Conservation (phyloP, 2,329 filamentous ascomycete species). For the Verticillium nonalfalfae region DNA sequence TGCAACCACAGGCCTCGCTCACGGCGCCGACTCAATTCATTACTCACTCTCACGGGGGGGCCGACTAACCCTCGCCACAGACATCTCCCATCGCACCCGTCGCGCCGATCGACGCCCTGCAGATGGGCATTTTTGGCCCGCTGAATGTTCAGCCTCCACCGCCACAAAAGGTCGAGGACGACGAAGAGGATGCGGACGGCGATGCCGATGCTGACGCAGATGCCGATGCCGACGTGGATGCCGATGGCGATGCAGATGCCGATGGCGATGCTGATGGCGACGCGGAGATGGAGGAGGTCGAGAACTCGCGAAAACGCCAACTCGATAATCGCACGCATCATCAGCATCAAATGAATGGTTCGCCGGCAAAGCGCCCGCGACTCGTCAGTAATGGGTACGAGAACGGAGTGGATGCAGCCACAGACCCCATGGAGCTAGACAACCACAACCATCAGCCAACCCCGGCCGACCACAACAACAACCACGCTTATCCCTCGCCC, state of each 20-base stretch:
- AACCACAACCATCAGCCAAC: slow-evolving; percentile 26
- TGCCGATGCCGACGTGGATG: slow-evolving; percentile 27
- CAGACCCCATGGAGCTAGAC: slow-evolving; percentile 55
- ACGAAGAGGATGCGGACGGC: slow-evolving; percentile 27
- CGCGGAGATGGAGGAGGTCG: slow-evolving; percentile 25
- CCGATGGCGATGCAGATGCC: slow-evolving; percentile 15
- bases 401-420: slow-evolving; percentile 40
- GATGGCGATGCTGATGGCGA: neutral
- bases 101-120: slow-evolving; percentile 38
- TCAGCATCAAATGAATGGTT: slow-evolving; percentile 43
- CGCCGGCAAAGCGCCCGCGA: slow-evolving; percentile 51
- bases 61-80: slow-evolving; percentile 28
- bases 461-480: slow-evolving; percentile 33
- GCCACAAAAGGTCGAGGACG: slow-evolving; percentile 28
- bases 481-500: slow-evolving; percentile 61
- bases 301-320: slow-evolving; percentile 45
- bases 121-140: slow-evolving; percentile 52
- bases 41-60: neutral
- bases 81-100: slow-evolving; percentile 36
- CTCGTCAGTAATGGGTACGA: slow-evolving; percentile 55
- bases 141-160: slow-evolving; percentile 40
- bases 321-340: slow-evolving; percentile 35
- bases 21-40: neutral
- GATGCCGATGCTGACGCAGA: slow-evolving; percentile 28
- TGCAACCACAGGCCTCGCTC: neutral